These are phyloP conservation scores for Mucor indicus DNA, from an alignment of 371 early-diverging fungal species.

Conservation along the genomic window DNA sequence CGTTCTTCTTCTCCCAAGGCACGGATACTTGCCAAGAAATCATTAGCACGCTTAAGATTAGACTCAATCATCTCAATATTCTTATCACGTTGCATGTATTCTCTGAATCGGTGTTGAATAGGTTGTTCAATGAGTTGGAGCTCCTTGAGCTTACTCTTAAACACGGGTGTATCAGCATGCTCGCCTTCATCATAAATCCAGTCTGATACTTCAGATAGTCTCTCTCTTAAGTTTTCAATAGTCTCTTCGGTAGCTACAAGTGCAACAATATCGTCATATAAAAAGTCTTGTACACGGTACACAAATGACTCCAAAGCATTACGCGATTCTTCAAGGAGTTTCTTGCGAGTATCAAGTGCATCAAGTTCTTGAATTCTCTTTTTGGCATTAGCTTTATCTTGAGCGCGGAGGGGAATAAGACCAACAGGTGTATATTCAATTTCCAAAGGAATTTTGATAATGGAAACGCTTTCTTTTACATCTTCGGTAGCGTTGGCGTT, in stretches of 20 bases:
- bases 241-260: conserved; percentile 70
- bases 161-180: conserved; percentile 54
- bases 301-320: conserved; percentile 90
- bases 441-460: conserved; percentile 41
- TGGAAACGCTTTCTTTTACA: conserved; percentile 26
- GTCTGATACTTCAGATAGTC: conserved; percentile 64
- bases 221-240: conserved; percentile 60
- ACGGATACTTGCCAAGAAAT: conserved; percentile 38
- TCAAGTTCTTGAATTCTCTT: conserved; percentile 36
- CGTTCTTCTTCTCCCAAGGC: conserved; percentile 40
- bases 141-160: conserved; percentile 43
- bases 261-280: conserved; percentile 69
- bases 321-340: conserved; percentile 77
- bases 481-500: conserved; percentile 19
- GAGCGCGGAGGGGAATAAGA: conserved; percentile 36
- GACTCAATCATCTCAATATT: conserved; percentile 50
- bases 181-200: conserved; percentile 89
- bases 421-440: conserved; percentile 44
- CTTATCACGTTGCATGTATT: conserved; percentile 61
- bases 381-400: conserved; percentile 34
- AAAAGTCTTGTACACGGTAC: conserved; percentile 80
- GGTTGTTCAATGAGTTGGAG: conserved; percentile 63
- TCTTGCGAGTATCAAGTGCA: conserved; percentile 46
- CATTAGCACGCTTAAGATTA: conserved; percentile 40
- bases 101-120: conserved; percentile 59